Base-by-base conservation (phyloP, 176 grass and related monocot species). In the Puccinellia tenuiflora region DNA sequence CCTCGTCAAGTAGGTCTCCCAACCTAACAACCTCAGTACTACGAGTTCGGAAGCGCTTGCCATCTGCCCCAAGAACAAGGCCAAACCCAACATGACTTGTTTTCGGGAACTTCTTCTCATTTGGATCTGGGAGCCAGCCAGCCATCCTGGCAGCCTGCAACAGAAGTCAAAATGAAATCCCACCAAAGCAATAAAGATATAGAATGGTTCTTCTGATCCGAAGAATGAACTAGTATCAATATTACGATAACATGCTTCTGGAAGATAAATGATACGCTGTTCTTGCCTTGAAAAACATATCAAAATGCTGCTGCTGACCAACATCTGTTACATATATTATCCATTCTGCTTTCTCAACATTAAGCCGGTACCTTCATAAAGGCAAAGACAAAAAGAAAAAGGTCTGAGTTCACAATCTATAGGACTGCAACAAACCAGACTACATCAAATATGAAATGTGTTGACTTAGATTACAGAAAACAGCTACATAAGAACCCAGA, bases 251-350 rank as follows among this genome's bases (percentile, higher is more conserved):
- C 43, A 73, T 46, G 28, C 56, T 79, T 65, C 7, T 13, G 20
- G 45, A 11, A 84, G 33, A 53, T 50, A 77, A 84, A 76, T 25
- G 71, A 14, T 2, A n/a, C 67, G 57, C 12, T 47, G 60, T 71
- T 76, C 92, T 62, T 92, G 95, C 96, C 79, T 35, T 90, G 81
- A 96, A 96, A 75, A 96, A n/a, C 81, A 73, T 92, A 55, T 96
- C 61, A 6, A 96, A 92, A 47, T 92, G 90, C 25, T 91, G 84
- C 66, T 88, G 76, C 67, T 96, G 90, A 61, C 90, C 90, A 38
- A 96, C 86, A 12, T 96, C 90, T 24, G 93, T 92, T 70, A 92
- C 43, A 76, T 96, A 92, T 75, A 91, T 86, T 66, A 96, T 90
- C 83, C 86, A 96, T 63, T 92, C 65, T 76, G 86, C 90, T 35